Conservation (phyloP, 2,329 filamentous ascomycete species). For the Xylaria multiplex region DNA sequence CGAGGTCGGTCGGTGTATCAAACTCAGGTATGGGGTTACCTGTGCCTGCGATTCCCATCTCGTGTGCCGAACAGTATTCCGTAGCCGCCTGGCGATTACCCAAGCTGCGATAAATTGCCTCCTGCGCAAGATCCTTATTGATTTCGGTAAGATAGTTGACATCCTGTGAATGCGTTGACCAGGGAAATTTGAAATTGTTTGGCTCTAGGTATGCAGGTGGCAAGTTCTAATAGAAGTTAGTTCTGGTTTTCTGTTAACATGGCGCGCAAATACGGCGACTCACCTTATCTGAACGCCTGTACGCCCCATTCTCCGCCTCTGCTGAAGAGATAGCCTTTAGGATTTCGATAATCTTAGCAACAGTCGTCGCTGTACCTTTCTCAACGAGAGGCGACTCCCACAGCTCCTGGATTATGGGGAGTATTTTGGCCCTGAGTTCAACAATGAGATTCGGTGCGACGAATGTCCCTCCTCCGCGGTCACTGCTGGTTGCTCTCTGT, state of each 20-base stretch:
- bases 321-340: slow-evolving; percentile 79
- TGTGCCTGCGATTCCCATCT: slow-evolving; percentile 64
- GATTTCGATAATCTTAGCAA: slow-evolving; percentile 84
- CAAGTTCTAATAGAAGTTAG: slow-evolving; percentile 41
- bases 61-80: slow-evolving; percentile 79
- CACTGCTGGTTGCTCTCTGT: slow-evolving; percentile 51
- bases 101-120: slow-evolving; percentile 85
- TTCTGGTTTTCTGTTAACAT: not conserved
- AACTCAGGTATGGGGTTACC: slow-evolving; percentile 74
- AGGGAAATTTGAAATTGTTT: slow-evolving; percentile 58
- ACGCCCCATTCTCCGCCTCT: slow-evolving; percentile 77
- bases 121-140: slow-evolving; percentile 70
- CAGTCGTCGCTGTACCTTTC: slow-evolving; percentile 78
- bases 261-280: slow-evolving; percentile 34
- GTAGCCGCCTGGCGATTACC: slow-evolving; percentile 68
- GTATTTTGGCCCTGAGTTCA: slow-evolving; percentile 81
- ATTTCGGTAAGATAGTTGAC: slow-evolving; percentile 50
- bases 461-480: slow-evolving; percentile 55
- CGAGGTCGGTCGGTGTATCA: slow-evolving; percentile 54
- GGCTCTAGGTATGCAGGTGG: slow-evolving; percentile 56
- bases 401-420: slow-evolving; percentile 79
- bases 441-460: slow-evolving; percentile 80
- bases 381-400: slow-evolving; percentile 90
- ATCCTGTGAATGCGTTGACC: slow-evolving; percentile 50
- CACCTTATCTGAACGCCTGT: slow-evolving; percentile 70